Base-by-base conservation (phyloP, 192 early-diverging fungal species). In the Backusella liffmaniae region DNA sequence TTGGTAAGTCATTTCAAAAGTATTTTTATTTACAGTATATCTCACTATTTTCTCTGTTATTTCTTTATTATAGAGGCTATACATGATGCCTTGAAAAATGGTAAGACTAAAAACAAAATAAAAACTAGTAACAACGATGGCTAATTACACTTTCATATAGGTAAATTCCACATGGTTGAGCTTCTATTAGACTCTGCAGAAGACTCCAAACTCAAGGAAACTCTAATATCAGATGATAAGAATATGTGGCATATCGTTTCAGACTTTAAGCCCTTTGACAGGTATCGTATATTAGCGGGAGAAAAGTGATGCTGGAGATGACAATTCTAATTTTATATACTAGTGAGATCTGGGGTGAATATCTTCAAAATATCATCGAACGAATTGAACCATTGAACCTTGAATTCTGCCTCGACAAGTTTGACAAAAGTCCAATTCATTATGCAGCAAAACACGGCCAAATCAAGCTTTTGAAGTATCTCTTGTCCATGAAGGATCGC, bases 131-230 rank as follows among this genome's bases (percentile, higher is more conserved):
- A 23, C n/a, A 26, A 46, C 37, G 12, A 39, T 7, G 3, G 34
- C 6, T 67, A 32, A 67, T 37, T 56, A n/a, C 30, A 15, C 23
- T 8, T 30, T 70, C 13, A 26, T 23, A 62, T 77, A 65, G 82
- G 87, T 29, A 85, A 86, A 69, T 90, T 82, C 77, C 82, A 86
- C 72, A 70, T 90, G 51, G 87, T 86, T 5, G 65, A 85, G 1
- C 51, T 84, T n/a, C 39, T 88, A 2, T 42, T 87, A 8, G 53
- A 72, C 32, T 32, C 73, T 51, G 75, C 79, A 18, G 34, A 70
- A 4, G 72, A 70, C 10, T 32, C 59, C 26, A 66, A 75, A 7
- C 76, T 77, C 1, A 23, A 23, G 13, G 44, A 39, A 0, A 35
- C 66, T 26, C 13, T 76, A 1, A 49, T 70, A 0, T 10, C 3